Evolutionary conservation across 1,284 basidiomycete species (phyloP), one percentile per base, ranked within the genome.

Genomic region (Ceratobasidium sp.): DNA sequence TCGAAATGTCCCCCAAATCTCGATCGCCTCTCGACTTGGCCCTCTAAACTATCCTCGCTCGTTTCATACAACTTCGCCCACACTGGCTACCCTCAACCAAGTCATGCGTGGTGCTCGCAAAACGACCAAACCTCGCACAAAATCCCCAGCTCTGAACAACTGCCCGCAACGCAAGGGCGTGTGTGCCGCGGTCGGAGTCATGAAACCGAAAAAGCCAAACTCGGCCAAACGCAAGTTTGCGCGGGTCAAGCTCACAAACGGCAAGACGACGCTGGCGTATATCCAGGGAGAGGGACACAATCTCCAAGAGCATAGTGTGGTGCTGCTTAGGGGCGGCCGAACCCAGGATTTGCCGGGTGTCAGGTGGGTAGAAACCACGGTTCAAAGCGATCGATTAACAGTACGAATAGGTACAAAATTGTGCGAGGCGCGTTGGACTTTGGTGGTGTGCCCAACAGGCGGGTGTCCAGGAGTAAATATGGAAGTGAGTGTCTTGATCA

Each of bases 281-380:
- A 96, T 99, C 71, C 93, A 93, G 48, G 97, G 97, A 76, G 97
- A 99, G 79, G 97, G 97, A 1, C 97, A 99, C 81, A 98, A 98
- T 80, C 82, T 99, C 78, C 97, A 99, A 83, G 97, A 99, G 80
- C 97, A 99, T 79, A 92, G 90, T 79, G 97, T 99, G 1, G 96
- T 99, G 3, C 82, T 98, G 52, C 88, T 99, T 23, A 85, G 96
- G 78, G 97, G 97, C 14, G 97, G 97, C 8, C 88, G 96, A 83
- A 92, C 96, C 2, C 96, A 98, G 84, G 97, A 99, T 89, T 86
- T 98, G 80, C 96, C 96, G 43, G 96, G 96, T 88, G 92, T 97
- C 39, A 89, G 92, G 96, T 97, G 79, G 74, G 92, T 84, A 26
- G 46, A 16, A 6, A 16, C 26, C 1, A 43, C 6, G 26, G 48